Percentiles rank a stretch among this genome's conserved stretches.
Conservation (phyloP, 2,329 filamentous ascomycete genomes). For the Lizonia empirigonia region DNA sequence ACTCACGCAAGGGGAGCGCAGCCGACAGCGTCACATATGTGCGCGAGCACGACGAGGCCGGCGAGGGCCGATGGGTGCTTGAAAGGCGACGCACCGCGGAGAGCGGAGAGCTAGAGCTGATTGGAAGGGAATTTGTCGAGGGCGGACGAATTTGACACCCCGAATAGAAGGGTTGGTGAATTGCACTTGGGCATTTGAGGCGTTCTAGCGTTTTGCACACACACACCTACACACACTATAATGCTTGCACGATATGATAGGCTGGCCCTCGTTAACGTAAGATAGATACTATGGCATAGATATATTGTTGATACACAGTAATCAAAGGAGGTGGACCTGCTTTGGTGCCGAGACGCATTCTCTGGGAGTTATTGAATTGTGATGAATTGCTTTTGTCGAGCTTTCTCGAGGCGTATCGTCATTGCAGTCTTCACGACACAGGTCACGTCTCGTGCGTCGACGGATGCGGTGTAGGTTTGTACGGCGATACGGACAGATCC, state of each 20-base stretch:
- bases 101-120: slow-evolving; percentile 67
- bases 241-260: slow-evolving; percentile 4
- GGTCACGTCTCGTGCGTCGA: too few species aligned
- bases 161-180: background rate
- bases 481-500: too few species aligned
- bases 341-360: too few species aligned
- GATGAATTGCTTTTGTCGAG: too few species aligned
- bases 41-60: slow-evolving; percentile 64
- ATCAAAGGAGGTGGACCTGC: too few species aligned
- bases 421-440: too few species aligned
- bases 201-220: slow-evolving; percentile 3
- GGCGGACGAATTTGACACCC: slow-evolving; percentile 50
- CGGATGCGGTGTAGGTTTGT: too few species aligned
- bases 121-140: slow-evolving; percentile 68
- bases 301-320: background rate
- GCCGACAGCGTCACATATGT: slow-evolving; percentile 73
- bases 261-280: slow-evolving; percentile 6
- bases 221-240: too few species aligned
- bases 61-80: slow-evolving; percentile 68
- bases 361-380: too few species aligned
- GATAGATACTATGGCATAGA: slow-evolving; percentile 6
- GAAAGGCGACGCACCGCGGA: slow-evolving; percentile 71
- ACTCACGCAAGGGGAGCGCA: slow-evolving; percentile 53
- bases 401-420: too few species aligned
- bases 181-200: slow-evolving; percentile 1